Percentiles rank a stretch among this genome's conserved stretches.
Evolutionary conservation across 2,329 filamentous ascomycete species (phyloP).

Genomic region (Fusarium algeriense): DNA sequence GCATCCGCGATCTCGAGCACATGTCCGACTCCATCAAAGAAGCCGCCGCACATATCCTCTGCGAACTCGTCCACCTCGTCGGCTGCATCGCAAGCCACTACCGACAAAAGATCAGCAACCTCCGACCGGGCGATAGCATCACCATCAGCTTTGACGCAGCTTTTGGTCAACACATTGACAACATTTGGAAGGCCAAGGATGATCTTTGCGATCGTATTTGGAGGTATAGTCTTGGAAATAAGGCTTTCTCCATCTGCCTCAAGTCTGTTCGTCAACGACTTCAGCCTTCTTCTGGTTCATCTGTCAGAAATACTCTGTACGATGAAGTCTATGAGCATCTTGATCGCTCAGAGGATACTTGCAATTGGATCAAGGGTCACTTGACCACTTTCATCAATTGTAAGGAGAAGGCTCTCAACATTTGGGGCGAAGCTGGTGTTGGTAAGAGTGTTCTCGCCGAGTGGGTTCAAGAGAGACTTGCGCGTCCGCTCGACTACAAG

Average conservation of each 20-base stretch:
- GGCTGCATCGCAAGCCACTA: constrained; percentile 54
- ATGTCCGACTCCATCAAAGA: constrained; percentile 50
- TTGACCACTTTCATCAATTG: constrained; percentile 53
- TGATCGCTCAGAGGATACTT: constrained; percentile 55
- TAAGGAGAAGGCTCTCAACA: constrained; percentile 51
- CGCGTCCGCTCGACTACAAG: constrained; percentile 52
- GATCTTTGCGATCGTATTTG: constrained; percentile 53
- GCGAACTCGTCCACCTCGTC: constrained; percentile 52
- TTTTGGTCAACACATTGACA: constrained; percentile 52
- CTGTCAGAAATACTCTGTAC: constrained; percentile 48
- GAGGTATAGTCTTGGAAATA: constrained; percentile 50
- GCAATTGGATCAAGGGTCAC: constrained; percentile 54
- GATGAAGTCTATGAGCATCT: constrained; percentile 54
- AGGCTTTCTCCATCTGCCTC: constrained; percentile 42
- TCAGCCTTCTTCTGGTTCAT: constrained; percentile 45
- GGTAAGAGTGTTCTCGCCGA: constrained; percentile 56
- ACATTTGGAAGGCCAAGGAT: constrained; percentile 52
- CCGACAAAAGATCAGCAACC: constrained; percentile 50
- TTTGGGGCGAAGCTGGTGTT: constrained; percentile 52
- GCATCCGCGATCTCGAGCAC: constrained; percentile 53
- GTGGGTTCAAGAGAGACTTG: constrained; percentile 56
- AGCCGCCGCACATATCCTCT: constrained; percentile 52
- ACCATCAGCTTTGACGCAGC: constrained; percentile 53
- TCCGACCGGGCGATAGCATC: constrained; percentile 41
- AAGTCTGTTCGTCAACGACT: constrained; percentile 51